phyloP scores from a whole-genome alignment of 192 early-diverging fungal genomes.

The Gigaspora rosea region DNA sequence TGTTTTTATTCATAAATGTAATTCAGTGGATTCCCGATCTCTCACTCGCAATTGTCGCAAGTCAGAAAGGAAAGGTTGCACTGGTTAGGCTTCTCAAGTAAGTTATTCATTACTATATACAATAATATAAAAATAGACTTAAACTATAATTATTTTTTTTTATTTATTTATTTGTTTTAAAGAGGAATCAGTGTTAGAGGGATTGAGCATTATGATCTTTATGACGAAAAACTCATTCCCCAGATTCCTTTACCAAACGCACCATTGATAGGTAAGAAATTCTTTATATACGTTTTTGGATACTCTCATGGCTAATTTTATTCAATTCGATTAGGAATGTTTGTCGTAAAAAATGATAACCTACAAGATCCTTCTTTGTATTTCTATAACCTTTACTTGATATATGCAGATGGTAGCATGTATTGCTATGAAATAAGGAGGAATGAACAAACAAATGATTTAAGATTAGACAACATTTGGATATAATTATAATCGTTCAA shows the following conservation, averaged over 20 bases:
- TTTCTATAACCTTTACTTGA: constrained; percentile 16
- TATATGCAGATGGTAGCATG: constrained; percentile 10
- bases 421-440: constrained; percentile 27
- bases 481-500: neutral
- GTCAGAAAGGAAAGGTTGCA: constrained; percentile 24
- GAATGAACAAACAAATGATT: neutral
- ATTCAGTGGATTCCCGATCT: constrained; percentile 21
- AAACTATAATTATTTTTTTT: neutral
- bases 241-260: neutral
- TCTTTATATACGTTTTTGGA: neutral
- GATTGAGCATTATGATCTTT: constrained; percentile 5
- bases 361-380: neutral
- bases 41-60: constrained; percentile 28
- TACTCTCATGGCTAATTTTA: neutral
- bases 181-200: neutral
- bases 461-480: constrained; percentile 14
- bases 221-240: neutral
- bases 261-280: constrained; percentile 20
- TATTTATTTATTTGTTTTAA: neutral
- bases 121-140: neutral
- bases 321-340: constrained; percentile 13
- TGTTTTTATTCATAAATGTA: no score
- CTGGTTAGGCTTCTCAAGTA: constrained; percentile 22
- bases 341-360: constrained; percentile 7
- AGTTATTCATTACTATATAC: neutral